Base-by-base conservation (phyloP, 306 rosid genomes). In the Pterocarpus macrocarpus region DNA sequence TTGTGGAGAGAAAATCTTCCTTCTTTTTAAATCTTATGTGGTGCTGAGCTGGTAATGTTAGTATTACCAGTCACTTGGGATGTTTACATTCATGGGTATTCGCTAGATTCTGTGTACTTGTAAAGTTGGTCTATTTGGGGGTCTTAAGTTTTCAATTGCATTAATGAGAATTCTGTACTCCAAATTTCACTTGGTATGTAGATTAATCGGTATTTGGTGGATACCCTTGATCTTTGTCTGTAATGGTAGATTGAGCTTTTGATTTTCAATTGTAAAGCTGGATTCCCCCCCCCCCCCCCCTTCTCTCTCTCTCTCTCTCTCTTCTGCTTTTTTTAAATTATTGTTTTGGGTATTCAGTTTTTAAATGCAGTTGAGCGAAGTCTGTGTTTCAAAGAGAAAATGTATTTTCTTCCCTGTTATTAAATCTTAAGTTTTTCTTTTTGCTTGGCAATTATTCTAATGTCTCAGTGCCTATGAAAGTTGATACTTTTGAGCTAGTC, bases 311-410 rank as follows among this genome's bases (percentile, higher is more conserved):
- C n/a, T 22, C 28, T 22, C 28, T 22, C 28, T 22, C 28, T 22
- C 28, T 22, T 22, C 28, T 22, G 28, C 28, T 22, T 22, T 22
- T 22, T 22, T 22, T 22, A 22, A 22, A 30, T 15, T 58, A 44
- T 39, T 61, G 41, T 50, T 61, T 80, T 50, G 64, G 61, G 22
- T 63, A 9, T 32, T 65, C 32, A 2, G 57, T 64, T 50, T n/a
- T 43, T 22, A 7, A 30, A 56, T 76, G 56, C 12, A 11, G 43
- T 65, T 69, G 32, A 57, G 52, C 58, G 71, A 57, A 28, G 16
- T 74, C 32, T 65, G 63, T 36, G 7, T 68, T 78, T 78, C 44
- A 43, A 67, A 44, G 49, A 78, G 47, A 30, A 64, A 53, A 39
- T 22, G 28, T 34, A 58, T 8, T 32, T 58, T 35, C 44, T 28